These are phyloP conservation scores for Cystobasidiaceae sp. DNA, from an alignment of 1,284 basidiomycete genomes.

Conservation along the genomic window DNA sequence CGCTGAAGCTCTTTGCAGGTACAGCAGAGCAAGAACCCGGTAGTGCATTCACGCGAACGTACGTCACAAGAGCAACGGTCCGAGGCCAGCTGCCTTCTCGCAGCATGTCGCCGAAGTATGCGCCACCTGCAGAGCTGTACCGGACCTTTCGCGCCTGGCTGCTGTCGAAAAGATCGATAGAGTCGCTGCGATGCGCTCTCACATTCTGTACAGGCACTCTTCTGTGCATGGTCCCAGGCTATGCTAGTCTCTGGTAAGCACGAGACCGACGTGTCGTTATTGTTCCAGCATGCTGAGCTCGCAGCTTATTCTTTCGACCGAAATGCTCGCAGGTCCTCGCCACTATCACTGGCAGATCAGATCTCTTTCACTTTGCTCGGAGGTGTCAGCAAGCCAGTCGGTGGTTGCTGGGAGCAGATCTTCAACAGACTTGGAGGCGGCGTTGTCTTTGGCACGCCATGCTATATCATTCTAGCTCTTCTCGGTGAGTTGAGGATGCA, in stretches of 20 bases:
- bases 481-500: background rate
- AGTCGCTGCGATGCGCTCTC: constrained; percentile 6
- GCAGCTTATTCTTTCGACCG: background rate
- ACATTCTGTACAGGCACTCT: constrained; percentile 2
- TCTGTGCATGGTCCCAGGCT: constrained; percentile 13
- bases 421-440: constrained; percentile 13
- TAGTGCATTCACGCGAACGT: too few species aligned
- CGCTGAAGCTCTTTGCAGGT: too few species aligned
- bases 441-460: background rate
- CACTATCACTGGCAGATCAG: constrained; percentile 8
- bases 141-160: constrained; percentile 3
- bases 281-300: background rate
- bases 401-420: constrained; percentile 16
- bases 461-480: background rate
- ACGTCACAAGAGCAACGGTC: background rate
- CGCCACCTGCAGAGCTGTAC: background rate
- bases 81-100: background rate
- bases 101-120: background rate
- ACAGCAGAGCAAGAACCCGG: too few species aligned
- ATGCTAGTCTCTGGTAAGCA: constrained; percentile 12
- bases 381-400: constrained; percentile 16
- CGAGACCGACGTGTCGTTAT: background rate
- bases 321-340: constrained; percentile 1
- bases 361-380: constrained; percentile 19
- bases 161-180: background rate